Evolutionary conservation across 2,329 filamentous ascomycete genomes (phyloP), one percentile per base, ranked within the genome.

Genomic region (Botrytis fabae): DNA sequence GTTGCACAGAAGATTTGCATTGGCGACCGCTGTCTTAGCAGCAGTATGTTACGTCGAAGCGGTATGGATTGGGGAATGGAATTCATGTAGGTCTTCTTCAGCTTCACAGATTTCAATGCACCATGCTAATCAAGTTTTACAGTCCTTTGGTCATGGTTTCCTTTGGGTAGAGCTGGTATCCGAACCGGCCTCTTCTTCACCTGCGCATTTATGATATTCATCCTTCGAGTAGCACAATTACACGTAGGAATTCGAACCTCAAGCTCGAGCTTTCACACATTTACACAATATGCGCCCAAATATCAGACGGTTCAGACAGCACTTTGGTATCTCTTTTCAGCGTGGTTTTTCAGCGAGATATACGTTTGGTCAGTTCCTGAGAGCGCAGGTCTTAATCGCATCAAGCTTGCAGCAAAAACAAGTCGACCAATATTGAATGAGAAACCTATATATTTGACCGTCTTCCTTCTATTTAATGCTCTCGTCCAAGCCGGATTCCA

Each of bases 71-170:
- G 90, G 92, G 28, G 85, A 87, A 75, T 93, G 90, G 85, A 86
- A 87, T 77, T 91, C 91, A 63, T 86, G 93, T 73, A 63, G 28
- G 65, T 70, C 12, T 44, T n/a, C 42, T 77, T 71, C 65, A 25
- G 62, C 64, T 61, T 42, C 71, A 68, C 61, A 40, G 16, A 22
- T 48, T 48, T 9, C 14, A 54, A 57, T 14, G 18, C n/a, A 18
- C 51, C n/a, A 40, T 68, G 46, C 71, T 73, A 68, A 74, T 32
- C 62, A 59, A 68, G 8, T 16, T 54, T n/a, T 69, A 48, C 77
- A 95, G 93, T 90, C 69, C 84, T 97, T 75, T 97, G 94, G 94
- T 86, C 90, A 78, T 95, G 93, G 92, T 94, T 97, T 77, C 94
- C 94, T 38, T 79, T 97, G 57, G 93, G 94, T 69, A 86, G 87